Base-by-base conservation (phyloP, 768 basidiomycete genomes). In the Hemileccinum rubropunctum region DNA sequence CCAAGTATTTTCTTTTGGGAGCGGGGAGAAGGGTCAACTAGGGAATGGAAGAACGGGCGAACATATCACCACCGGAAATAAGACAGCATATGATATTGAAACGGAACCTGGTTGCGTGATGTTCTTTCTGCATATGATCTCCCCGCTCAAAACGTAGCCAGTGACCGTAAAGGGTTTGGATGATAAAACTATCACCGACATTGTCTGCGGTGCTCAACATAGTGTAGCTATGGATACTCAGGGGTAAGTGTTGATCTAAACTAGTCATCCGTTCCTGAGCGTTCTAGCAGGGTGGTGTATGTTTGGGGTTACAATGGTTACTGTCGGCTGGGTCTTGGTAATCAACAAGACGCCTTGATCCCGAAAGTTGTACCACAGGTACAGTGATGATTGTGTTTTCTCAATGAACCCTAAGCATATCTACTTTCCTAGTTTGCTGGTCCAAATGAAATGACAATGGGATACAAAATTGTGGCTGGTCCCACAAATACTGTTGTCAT, bases 31-130 rank as follows among this genome's bases (percentile, higher is more conserved):
- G 51, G 95, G 95, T 1, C 95, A 97, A 57, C 75, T 98, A 0
- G 95, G 93, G 0, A 95, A 92, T 64, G 95, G 95, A 15, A 82
- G 82, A 55, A 95, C 92, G 0, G 92, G 95, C n/a, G 93, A 95
- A 68, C 81, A 91, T 32, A 90, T 95, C 50, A 80, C 85, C 9
- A 86, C 88, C 1, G 89, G 88, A 17, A 91, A 91, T 59, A 92
- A 92, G 69, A 82, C 84, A 0, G 83, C 80, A 11, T 95, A 80
- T 60, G 94, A 95, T 61, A 77, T 88, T 17, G 85, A 91, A 58
- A 69, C 73, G 30, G 76, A 81, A 9, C 89, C 90, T 21, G 73
- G 90, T 68, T 88, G 59, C 57, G 76, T 56, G 27, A 21, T 50
- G 47, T 27, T 51, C 26, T 48, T 41, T 37, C 15, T 57, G 10